Conservation (phyloP, 2,329 filamentous ascomycete species). For the Cadophora sp. region DNA sequence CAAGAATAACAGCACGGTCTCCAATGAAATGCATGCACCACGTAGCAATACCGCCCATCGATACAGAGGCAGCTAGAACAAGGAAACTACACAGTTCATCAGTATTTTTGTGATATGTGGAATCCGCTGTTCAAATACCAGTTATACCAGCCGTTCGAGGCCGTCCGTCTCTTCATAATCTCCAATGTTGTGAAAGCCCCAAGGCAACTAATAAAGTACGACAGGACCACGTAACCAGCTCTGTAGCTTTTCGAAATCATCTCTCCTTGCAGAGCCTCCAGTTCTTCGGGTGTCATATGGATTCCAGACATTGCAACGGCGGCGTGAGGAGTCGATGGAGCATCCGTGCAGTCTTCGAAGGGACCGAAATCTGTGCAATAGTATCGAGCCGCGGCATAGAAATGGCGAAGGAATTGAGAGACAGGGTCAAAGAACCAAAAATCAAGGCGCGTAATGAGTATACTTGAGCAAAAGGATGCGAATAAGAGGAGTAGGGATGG, state of each 20-base stretch:
- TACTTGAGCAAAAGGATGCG: neutral
- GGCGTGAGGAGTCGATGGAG: neutral
- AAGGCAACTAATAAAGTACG: slow-evolving; percentile 73
- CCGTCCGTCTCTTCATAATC: slow-evolving; percentile 78
- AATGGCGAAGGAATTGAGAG: neutral
- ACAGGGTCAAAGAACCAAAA: neutral
- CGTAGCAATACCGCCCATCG: slow-evolving; percentile 77
- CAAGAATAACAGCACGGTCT: slow-evolving; percentile 78
- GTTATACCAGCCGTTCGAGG: slow-evolving; percentile 71
- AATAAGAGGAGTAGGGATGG: neutral
- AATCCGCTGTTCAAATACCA: slow-evolving; percentile 56
- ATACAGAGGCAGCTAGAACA: slow-evolving; percentile 67
- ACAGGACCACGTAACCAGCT: slow-evolving; percentile 70
- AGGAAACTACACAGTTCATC: slow-evolving; percentile 57
- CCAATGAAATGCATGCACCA: slow-evolving; percentile 87
- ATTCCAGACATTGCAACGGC: slow-evolving; percentile 1
- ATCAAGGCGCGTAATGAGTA: neutral
- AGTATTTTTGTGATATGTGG: neutral
- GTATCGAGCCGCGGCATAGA: neutral
- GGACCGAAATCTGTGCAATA: too few relatives aligned
- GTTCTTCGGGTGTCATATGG: neutral
- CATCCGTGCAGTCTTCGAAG: neutral
- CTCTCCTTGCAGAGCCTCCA: slow-evolving; percentile 25
- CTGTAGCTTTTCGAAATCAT: slow-evolving; percentile 41
- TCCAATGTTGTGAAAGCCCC: slow-evolving; percentile 83